Conservation (phyloP, 768 basidiomycete genomes). For the Podaxis sp. region DNA sequence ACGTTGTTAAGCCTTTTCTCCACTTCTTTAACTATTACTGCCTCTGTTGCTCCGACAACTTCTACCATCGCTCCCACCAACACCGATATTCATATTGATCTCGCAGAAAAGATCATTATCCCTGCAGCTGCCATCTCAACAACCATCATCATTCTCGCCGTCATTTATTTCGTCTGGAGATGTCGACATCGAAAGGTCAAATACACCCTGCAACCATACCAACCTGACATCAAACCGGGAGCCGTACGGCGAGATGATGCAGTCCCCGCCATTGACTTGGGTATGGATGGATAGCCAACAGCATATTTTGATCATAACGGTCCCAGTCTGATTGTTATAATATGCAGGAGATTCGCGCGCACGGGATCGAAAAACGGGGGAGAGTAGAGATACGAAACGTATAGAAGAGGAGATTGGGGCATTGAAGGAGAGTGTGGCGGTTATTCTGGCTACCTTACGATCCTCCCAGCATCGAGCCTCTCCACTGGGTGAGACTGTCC, state of each 20-base stretch:
- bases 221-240: not conserved
- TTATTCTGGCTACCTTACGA: not conserved
- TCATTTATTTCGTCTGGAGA: not conserved
- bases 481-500: not conserved
- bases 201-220: not conserved
- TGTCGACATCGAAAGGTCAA: not conserved
- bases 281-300: not conserved
- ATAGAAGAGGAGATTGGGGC: not conserved
- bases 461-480: not conserved
- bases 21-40: not conserved
- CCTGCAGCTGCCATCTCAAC: not conserved
- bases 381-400: not conserved
- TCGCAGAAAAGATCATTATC: not conserved
- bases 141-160: not conserved
- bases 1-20: not conserved
- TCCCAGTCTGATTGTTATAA: not conserved
- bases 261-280: not conserved
- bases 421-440: not conserved
- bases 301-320: not conserved
- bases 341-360: not conserved
- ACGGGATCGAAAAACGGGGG: not conserved
- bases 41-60: not conserved
- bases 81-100: not conserved
- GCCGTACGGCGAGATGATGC: not conserved
- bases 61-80: not conserved